phyloP scores from a whole-genome alignment of 192 early-diverging fungal species.

The Allomyces javanicus region DNA sequence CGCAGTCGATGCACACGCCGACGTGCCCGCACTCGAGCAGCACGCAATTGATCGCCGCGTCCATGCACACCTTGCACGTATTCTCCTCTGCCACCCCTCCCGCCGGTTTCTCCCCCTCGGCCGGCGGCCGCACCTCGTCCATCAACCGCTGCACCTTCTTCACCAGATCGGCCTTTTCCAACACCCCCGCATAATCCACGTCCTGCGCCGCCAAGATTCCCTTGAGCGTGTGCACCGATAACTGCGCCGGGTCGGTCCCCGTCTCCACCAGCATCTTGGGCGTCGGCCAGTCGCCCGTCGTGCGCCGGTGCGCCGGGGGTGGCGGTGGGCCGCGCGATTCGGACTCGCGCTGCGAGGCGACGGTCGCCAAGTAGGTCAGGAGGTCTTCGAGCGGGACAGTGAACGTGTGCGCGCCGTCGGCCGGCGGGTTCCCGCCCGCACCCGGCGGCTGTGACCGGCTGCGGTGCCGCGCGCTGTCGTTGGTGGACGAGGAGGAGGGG shows the following conservation, averaged over 20 bases:
- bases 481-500: background rate
- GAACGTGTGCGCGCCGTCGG: background rate
- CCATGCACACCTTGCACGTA: conserved; percentile 3
- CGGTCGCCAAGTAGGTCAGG: background rate
- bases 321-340: background rate
- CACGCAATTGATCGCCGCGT: conserved; percentile 2
- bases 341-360: background rate
- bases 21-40: conserved; percentile 6
- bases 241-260: background rate
- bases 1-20: conserved; percentile 4
- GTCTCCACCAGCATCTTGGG: conserved; percentile 2
- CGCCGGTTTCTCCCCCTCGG: background rate
- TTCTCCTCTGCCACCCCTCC: background rate
- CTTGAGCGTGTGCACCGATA: conserved; percentile 1
- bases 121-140: conserved; percentile 2
- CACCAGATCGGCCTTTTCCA: conserved; percentile 4
- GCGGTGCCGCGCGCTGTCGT: background rate
- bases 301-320: background rate
- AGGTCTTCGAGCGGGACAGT: background rate
- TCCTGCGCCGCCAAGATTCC: conserved; percentile 1
- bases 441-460: background rate
- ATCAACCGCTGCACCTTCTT: background rate
- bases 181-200: background rate
- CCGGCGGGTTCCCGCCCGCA: background rate
- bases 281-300: background rate